phyloP scores from a whole-genome alignment of 1,284 basidiomycete genomes.

The Trametes versicolor region DNA sequence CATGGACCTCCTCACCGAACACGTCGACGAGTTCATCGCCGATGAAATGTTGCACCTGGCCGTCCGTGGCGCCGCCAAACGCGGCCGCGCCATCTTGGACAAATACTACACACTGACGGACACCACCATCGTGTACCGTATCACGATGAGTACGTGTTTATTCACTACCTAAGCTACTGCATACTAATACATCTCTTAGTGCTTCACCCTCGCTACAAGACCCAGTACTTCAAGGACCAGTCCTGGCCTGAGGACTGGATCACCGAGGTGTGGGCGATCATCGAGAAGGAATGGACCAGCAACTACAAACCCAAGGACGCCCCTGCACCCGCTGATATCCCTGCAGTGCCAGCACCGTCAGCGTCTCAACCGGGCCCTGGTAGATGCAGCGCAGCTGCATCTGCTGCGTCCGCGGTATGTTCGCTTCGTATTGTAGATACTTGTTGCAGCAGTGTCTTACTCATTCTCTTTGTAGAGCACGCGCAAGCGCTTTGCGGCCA shows the following conservation, averaged over 20 bases:
- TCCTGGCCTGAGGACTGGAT: neutral
- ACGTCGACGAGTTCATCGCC: neutral
- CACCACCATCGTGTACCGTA: neutral
- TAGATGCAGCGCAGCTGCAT: neutral
- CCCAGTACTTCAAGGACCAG: neutral
- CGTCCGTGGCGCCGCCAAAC: neutral
- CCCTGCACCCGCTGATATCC: neutral
- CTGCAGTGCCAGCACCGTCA: neutral
- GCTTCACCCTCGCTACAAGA: neutral
- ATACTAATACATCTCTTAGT: no score
- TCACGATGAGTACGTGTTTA: neutral
- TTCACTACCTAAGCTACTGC: no score
- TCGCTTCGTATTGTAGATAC: no score
- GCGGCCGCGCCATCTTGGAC: neutral
- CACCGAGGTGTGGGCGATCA: neutral
- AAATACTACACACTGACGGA: neutral
- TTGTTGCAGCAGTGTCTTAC: no score
- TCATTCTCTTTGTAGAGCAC: no score
- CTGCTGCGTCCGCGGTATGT: no score
- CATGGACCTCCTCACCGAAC: neutral
- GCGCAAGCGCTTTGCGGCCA: no score
- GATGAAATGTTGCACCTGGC: neutral
- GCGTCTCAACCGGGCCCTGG: neutral
- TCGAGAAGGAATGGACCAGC: neutral
- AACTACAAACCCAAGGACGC: neutral